Evolutionary conservation across 441 rosid species (phyloP).

Genomic region (Erodium trifolium): DNA sequence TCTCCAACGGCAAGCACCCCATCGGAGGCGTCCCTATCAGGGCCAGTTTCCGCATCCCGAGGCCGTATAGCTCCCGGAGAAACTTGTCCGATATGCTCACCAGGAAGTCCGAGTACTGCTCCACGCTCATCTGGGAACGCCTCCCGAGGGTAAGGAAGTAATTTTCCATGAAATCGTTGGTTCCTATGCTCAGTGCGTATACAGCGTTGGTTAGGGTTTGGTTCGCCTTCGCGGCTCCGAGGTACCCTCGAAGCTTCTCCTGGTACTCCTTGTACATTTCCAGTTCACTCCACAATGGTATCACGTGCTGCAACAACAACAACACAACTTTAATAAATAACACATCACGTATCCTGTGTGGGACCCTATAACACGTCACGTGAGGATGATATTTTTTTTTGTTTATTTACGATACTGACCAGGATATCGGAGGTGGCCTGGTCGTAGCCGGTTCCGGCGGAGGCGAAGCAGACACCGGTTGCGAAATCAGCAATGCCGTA

Average conservation of each 20-base stretch:
- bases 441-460: constrained; percentile 23
- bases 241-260: constrained; percentile 30
- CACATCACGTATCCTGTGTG: no score
- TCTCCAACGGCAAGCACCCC: constrained; percentile 69
- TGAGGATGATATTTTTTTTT: no score
- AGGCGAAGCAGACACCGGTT: constrained; percentile 65
- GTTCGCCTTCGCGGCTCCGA: constrained; percentile 32
- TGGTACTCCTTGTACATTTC: constrained; percentile 51
- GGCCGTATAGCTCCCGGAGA: constrained; percentile 31
- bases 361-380: no score
- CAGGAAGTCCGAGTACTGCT: constrained; percentile 44
- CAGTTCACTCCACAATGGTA: constrained; percentile 51
- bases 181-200: constrained; percentile 53
- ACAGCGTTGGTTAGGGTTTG: constrained; percentile 31
- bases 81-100: constrained; percentile 29
- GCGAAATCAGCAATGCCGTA: constrained; percentile 51
- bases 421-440: constrained; percentile 49
- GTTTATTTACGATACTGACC: constrained; percentile 26
- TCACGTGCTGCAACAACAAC: constrained; percentile 40
- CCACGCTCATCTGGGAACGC: constrained; percentile 29
- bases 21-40: constrained; percentile 54
- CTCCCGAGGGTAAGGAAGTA: constrained; percentile 36
- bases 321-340: no score
- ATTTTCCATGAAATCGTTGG: constrained; percentile 66
- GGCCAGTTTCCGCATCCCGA: constrained; percentile 50